Evolutionary conservation across 352 stramenopile species (phyloP).

Genomic region (Globisporangium barbulae): DNA sequence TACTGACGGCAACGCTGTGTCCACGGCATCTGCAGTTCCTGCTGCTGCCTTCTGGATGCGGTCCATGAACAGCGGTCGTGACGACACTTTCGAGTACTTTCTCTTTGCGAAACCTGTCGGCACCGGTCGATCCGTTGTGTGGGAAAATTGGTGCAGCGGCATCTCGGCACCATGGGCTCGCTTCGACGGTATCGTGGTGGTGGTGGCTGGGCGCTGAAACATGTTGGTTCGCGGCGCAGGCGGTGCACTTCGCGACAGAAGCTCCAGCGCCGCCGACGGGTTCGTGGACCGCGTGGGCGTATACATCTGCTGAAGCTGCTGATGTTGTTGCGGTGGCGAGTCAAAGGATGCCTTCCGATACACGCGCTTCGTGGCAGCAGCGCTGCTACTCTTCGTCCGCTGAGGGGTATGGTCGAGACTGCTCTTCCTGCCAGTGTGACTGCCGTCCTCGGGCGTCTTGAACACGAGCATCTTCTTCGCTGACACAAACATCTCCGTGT

Average conservation of each 20-base stretch:
- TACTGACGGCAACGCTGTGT: conserved; percentile 27
- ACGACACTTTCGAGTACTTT: conserved; percentile 35
- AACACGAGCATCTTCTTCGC: conserved; percentile 73
- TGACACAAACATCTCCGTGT: conserved; percentile 63
- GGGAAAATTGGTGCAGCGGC: background rate
- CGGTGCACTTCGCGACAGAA: conserved; percentile 58
- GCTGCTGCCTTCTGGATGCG: conserved; percentile 26
- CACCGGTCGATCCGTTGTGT: background rate
- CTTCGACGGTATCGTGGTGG: conserved; percentile 22
- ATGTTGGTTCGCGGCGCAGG: conserved; percentile 18
- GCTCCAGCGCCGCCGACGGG: conserved; percentile 30
- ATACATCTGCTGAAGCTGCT: conserved; percentile 8
- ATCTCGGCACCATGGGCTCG: conserved; percentile 21
- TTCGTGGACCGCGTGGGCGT: conserved; percentile 7
- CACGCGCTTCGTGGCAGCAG: conserved; percentile 17
- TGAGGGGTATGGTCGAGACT: background rate
- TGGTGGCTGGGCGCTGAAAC: background rate
- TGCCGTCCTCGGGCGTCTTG: conserved; percentile 16
- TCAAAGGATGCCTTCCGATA: conserved; percentile 26
- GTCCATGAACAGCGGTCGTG: conserved; percentile 36
- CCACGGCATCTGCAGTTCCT: background rate
- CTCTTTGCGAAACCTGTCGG: conserved; percentile 30
- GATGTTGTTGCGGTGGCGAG: conserved; percentile 3
- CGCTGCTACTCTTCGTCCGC: conserved; percentile 12
- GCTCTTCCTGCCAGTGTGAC: background rate